Base-by-base conservation (phyloP, 75 land plant species). In the Picea glauca region DNA sequence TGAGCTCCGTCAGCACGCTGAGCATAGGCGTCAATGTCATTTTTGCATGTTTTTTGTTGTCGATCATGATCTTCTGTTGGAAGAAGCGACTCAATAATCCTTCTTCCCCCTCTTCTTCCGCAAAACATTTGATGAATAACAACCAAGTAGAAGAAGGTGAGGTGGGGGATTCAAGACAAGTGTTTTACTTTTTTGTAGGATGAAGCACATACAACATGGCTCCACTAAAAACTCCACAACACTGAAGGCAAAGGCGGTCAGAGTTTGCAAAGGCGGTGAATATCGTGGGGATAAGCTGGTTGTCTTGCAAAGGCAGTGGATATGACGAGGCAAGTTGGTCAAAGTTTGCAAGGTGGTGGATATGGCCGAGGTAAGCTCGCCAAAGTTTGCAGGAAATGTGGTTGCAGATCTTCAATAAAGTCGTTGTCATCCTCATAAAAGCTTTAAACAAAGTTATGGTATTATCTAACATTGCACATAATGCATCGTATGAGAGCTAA, bases 11-110 rank as follows among this genome's bases (percentile, higher is more conserved):
- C 38, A 77, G 43, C 76, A 70, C 8, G 40, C 26, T 78, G 50
- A n/a, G 38, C 15, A 21, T 78, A 18, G 46, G 80, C 15, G 4
- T 78, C 46, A 31, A 76, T 13, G 54, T 78, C 3, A 14, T 78
- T 13, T 64, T 68, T 78, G 80, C 58, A 23, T 50, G 50, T 30
- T 60, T 78, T 60, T 14, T 78, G 21, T 13, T 50, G 26, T 58
- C 76, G 6, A 1, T 78, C 31, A 20, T 64, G 20, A 76, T 68
- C 33, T 60, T 78, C 31, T 78, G 58, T 18, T 78, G 80, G 80
- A 78, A 46, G 75, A 78, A 38, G 32, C 38, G 76, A 21, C 21
- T 59, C 35, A 31, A 21, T 30, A 66, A 14, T 30, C 26, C 26
- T 40, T 40, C 43, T 40, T 40, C 43, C 4, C 3, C 43, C 43